Base-by-base conservation (phyloP, 2,329 filamentous ascomycete genomes). In the Madurella fahalii region DNA sequence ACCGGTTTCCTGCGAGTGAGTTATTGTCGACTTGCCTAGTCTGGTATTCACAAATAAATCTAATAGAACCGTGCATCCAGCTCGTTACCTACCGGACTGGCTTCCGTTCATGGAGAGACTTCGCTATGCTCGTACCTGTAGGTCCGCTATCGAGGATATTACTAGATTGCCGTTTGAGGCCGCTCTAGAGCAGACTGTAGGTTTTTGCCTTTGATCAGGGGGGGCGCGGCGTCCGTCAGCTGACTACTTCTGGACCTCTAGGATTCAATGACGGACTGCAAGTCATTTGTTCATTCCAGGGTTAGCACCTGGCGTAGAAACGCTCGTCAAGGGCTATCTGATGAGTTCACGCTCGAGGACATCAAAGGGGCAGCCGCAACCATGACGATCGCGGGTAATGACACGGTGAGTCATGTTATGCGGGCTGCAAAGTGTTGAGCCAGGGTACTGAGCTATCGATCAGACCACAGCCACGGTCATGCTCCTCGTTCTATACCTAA, bases 401-500 rank as follows among this genome's bases (percentile, higher is more conserved):
- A 66, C 40, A 67, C 65, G 3, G 64, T 63, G 32, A 47, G 49
- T 47, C 39, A 8, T 20, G 16, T 18, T 25, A 25, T 25, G 7
- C 25, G 7, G 9, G 15, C 50, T 39, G 7, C 12, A 9, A 25
- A 4, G n/a, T 31, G 18, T 4, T 8, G 5, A 32, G 9, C 37
- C 25, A 11, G 37, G 17, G 25, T 15, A 18, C n/a, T 17, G 17
- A 46, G 39, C 1, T 49, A 9, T 30, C 17, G 9, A 25, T 25
- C 25, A 65, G 62, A 67, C 64, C 3, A 56, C 61, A 13, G 58
- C 69, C 4, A 70, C 68, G 0, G 56, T 73, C 2, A 64, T 67
- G 34, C 64, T 65, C 4, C 72, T 73, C 51, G 62, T 74, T 8
- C 65, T 73, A 13, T 73, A 73, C 34, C 71, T 75, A 63, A 65